Base-by-base conservation (phyloP, 2,329 filamentous ascomycete genomes). In the Amylocarpus encephaloides region DNA sequence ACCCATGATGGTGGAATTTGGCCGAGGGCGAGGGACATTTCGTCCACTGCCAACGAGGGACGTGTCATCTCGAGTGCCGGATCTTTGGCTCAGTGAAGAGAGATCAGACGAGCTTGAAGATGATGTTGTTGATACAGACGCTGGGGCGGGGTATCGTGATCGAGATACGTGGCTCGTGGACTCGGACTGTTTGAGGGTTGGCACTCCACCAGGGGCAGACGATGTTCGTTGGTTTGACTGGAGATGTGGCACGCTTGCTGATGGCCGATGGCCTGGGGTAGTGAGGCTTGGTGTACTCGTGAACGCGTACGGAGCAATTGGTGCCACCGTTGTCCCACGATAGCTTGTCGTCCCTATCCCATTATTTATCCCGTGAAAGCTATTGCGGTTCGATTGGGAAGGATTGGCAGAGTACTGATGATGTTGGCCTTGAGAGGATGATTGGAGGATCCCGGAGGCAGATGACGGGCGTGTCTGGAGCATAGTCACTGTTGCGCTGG, bases 251-350 rank as follows among this genome's bases (percentile, higher is more conserved):
- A 55, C 59, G 46, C 46, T 56, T 38, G 56, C 53, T 44, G 22
- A 26, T 26, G 54, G 48, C 30, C 56, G 56, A 46, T 63, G 62
- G 19, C 53, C 53, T 32, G 70, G 53, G 73, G 71, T 78, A 53
- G 78, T 76, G 59, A 88, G 69, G 56, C 75, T 82, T 19, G 85
- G 83, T n/a, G 84, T 85, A 60, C 74, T 77, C 2, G 80, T 85
- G 64, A 90, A 90, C 38, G 85, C 84, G 69, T 90, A 91, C 7
- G 86, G 85, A 64, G 88, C 85, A 54, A 88, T 80, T 12, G 84
- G 80, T 19, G 73, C 73, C 32, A 75, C 71, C 26, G 65, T 49
- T 43, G 65, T 64, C 54, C 74, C 74, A 62, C 76, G 80, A 66
- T 80, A 85, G 48, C 68, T 73, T 38, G 71, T 65, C 36, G 72